Evolutionary conservation across 2,329 filamentous ascomycete species (phyloP).

Genomic region (Trichophyton mentagrophytes): DNA sequence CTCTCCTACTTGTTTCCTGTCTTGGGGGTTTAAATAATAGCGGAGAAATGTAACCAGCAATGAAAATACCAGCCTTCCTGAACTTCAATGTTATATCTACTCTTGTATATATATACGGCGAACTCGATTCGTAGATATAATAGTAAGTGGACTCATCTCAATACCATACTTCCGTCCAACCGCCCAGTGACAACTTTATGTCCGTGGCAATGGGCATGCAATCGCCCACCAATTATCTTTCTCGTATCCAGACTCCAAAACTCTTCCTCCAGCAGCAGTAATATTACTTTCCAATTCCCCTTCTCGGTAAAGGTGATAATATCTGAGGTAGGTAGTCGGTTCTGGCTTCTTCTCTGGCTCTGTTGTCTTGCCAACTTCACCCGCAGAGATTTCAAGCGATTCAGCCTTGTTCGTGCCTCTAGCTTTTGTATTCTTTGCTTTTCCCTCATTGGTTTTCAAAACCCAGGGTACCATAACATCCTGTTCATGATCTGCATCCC

Average conservation of each 20-base stretch:
- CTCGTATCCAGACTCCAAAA: slow-evolving; percentile 78
- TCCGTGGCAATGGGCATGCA: slow-evolving; percentile 26
- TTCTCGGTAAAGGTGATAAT: slow-evolving; percentile 83
- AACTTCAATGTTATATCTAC: no score
- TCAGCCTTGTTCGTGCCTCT: neutral
- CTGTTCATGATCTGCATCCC: slow-evolving; percentile 71
- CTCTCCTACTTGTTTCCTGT: no score
- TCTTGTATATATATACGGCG: no score
- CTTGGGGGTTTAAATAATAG: no score
- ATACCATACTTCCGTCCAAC: neutral
- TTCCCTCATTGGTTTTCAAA: slow-evolving; percentile 35
- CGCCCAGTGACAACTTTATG: neutral
- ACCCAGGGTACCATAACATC: slow-evolving; percentile 97
- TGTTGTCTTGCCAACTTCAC: neutral
- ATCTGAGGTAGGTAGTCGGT: slow-evolving; percentile 55
- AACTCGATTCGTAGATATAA: no score
- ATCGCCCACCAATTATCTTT: slow-evolving; percentile 98
- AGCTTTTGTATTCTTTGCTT: neutral
- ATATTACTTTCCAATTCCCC: slow-evolving; percentile 80
- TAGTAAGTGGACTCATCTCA: no score
- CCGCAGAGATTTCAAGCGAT: neutral
- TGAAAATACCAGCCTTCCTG: no score
- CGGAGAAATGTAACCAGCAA: no score
- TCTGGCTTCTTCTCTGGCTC: slow-evolving; percentile 15
- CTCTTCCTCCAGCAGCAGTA: slow-evolving; percentile 55